phyloP scores from a whole-genome alignment of 2,329 filamentous ascomycete species.

The Ceratocystis harringtonii region DNA sequence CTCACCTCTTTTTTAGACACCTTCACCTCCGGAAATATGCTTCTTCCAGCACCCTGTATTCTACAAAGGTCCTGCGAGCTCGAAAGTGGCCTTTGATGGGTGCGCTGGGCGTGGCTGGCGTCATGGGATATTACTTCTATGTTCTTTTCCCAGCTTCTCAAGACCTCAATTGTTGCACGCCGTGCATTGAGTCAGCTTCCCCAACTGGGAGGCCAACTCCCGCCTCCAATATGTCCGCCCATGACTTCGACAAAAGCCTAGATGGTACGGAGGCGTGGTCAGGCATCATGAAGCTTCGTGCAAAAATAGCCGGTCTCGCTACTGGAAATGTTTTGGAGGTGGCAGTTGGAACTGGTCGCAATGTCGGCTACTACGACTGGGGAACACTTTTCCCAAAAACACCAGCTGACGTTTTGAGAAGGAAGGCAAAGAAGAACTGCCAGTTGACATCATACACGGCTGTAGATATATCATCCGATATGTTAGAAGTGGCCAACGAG shows the following conservation, averaged over 20 bases:
- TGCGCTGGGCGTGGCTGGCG: conserved; percentile 6
- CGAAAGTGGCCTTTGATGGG: conserved; percentile 14
- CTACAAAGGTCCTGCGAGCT: neutral
- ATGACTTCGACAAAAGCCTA: conserved; percentile 43
- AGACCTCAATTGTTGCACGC: neutral
- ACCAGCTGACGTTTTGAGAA: conserved; percentile 7
- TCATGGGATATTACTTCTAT: conserved; percentile 13
- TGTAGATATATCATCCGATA: conserved; percentile 44
- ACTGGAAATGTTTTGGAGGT: conserved; percentile 46
- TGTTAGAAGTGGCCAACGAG: conserved; percentile 42
- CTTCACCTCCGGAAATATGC: neutral
- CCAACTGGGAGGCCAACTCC: conserved; percentile 13
- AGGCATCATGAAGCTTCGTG: conserved; percentile 39
- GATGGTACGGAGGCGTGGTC: conserved; percentile 42
- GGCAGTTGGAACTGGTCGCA: conserved; percentile 47
- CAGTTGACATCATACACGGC: conserved; percentile 42
- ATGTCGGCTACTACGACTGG: conserved; percentile 46
- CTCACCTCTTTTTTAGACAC: neutral
- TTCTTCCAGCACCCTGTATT: neutral
- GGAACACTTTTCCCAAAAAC: conserved; percentile 24
- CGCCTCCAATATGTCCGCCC: conserved; percentile 25
- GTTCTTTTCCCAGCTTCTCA: neutral
- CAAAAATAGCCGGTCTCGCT: conserved; percentile 33
- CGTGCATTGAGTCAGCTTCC: neutral
- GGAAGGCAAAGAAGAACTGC: neutral